Base-by-base conservation (phyloP, 2,329 filamentous ascomycete genomes). In the Cadophora luteo-olivacea region DNA sequence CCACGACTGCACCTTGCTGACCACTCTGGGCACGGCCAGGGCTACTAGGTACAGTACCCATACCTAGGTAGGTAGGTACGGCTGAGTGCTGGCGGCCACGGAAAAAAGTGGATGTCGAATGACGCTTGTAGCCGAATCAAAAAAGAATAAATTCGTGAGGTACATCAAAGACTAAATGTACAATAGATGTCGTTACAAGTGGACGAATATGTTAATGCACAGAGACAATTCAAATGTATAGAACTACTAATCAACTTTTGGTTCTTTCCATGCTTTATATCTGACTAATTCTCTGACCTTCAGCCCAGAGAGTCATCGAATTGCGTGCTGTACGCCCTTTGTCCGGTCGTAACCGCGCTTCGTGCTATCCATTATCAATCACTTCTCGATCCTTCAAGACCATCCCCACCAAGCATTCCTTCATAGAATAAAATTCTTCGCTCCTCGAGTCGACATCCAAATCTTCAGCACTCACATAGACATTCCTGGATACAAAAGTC, bases 351-450 rank as follows among this genome's bases (percentile, higher is more conserved):
- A 55, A 33, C 4, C 52, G 52, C 52, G 16, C 11, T 49, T 49
- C 45, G 45, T 49, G 45, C 45, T n/a, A 55, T 32, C 52, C 29
- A 55, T 55, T 55, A 55, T 55, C 52, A 55, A 55, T 55, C 52
- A 55, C 52, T 55, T 55, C 52, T 55, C 52, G 25, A 55, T 55
- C 52, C 52, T 33, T 55, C 52, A 33, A 16, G 29, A n/a, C 14
- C 25, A 49, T 55, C 52, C 52, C 52, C 52, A n/a, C 52, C 29
- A 55, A 16, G 33, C 6, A 55, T 32, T 19, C 14, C 14, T 55
- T 33, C 52, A 33, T 55, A 33, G 33, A 55, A 16, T 33, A 55
- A 55, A 16, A n/a, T 19, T 33, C 52, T 1, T n/a, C 29, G 52
- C 14, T 4, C 25, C 29, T 55, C 29, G 2, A 6, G 25, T 55